Conservation (phyloP, 2,329 filamentous ascomycete genomes). For the Penicillium sp. region DNA sequence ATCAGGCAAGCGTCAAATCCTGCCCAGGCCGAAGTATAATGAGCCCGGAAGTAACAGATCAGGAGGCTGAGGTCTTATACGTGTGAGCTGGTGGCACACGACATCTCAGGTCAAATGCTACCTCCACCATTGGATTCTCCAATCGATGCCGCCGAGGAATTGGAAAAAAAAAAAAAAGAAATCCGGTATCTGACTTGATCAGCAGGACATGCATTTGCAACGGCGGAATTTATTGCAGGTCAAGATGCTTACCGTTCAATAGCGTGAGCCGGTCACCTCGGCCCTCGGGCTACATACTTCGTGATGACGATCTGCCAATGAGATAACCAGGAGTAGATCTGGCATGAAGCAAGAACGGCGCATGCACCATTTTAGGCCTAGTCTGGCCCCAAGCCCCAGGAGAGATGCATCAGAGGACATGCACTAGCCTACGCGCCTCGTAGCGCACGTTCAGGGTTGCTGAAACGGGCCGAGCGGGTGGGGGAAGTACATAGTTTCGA, state of each 20-base stretch:
- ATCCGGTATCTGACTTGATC: constrained; percentile 12
- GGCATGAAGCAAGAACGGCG: constrained; percentile 12
- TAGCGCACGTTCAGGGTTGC: constrained; percentile 18
- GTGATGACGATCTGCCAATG: constrained; percentile 10
- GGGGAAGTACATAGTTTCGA: constrained; percentile 3
- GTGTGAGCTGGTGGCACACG: constrained; percentile 15
- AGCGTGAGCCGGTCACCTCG: constrained; percentile 8
- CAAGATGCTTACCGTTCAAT: constrained; percentile 10
- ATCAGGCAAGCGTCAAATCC: constrained; percentile 17
- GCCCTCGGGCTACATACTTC: constrained; percentile 10
- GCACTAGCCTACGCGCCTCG: constrained; percentile 5
- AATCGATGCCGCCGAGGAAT: constrained; percentile 1
- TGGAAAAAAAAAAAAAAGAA: constrained; percentile 2
- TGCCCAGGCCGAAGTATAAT: constrained; percentile 19
- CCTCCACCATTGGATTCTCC: constrained; percentile 12
- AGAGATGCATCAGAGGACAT: constrained; percentile 6
- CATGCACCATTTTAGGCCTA: constrained; percentile 15
- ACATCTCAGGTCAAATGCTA: constrained; percentile 18
- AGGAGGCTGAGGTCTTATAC: constrained; percentile 20
- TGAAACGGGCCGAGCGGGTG: constrained; percentile 21
- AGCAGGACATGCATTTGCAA: constrained; percentile 15
- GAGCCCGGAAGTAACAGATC: constrained; percentile 11
- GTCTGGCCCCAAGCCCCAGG: constrained; percentile 6
- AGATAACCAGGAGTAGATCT: constrained; percentile 13
- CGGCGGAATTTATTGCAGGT: constrained; percentile 5